phyloP scores from a whole-genome alignment of 1,284 basidiomycete genomes.

The Jaminaea rosea region DNA sequence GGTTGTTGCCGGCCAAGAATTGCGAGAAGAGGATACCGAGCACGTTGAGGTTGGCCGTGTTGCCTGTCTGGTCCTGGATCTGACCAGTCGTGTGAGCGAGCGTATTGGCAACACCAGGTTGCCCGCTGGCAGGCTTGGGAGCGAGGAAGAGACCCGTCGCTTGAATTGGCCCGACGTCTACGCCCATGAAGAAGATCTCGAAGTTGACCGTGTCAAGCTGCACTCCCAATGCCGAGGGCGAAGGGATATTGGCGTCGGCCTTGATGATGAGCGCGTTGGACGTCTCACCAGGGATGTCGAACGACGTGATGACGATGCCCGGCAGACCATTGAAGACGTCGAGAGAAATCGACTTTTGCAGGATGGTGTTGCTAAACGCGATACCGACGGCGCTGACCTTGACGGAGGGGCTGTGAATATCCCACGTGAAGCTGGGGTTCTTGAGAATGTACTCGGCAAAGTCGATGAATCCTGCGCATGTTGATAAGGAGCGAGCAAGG shows the following conservation, averaged over 20 bases:
- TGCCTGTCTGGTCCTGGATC: conserved; percentile 55
- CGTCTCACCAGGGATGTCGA: conserved; percentile 55
- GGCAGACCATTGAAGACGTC: conserved; percentile 64
- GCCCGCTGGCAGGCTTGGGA: conserved; percentile 42
- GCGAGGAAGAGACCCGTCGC: conserved; percentile 54
- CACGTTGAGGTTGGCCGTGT: conserved; percentile 48
- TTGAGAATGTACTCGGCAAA: conserved; percentile 63
- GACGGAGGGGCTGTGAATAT: conserved; percentile 58
- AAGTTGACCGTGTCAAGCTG: conserved; percentile 64
- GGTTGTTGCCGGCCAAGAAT: conserved; percentile 61
- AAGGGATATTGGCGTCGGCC: conserved; percentile 62
- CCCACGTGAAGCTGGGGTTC: conserved; percentile 63
- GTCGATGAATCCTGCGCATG: conserved; percentile 61
- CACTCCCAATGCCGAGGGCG: conserved; percentile 62
- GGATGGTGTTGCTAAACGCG: conserved; percentile 59
- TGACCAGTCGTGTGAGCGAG: conserved; percentile 57
- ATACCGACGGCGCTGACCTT: conserved; percentile 62
- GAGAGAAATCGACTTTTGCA: conserved; percentile 60
- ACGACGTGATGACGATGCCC: conserved; percentile 58
- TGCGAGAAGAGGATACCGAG: conserved; percentile 62
- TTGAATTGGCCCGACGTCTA: conserved; percentile 50
- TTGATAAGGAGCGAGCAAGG: too few relatives aligned
- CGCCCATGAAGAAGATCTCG: conserved; percentile 51
- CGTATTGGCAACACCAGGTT: conserved; percentile 48
- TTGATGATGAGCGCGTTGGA: conserved; percentile 63